A percentile compares a stretch with the other conserved stretches of the same genome.
phyloP scores from a whole-genome alignment of 495 filamentous ascomycete genomes.

The Baudoinia panamericana region DNA sequence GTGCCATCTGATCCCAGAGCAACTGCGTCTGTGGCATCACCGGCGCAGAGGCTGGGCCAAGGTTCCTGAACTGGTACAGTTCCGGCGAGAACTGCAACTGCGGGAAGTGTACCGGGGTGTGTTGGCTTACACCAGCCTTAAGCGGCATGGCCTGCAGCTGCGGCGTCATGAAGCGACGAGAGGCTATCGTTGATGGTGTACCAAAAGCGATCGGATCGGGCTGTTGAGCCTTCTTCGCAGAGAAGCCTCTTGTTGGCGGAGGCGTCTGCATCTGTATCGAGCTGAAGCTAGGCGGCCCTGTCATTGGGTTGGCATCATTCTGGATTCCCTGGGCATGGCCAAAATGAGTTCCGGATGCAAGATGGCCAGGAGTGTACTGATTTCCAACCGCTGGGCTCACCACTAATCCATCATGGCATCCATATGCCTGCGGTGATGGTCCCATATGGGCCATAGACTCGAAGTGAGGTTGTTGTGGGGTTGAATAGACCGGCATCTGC shows the following conservation, averaged over 20 bases:
- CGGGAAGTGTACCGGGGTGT: slow-evolving; percentile 34
- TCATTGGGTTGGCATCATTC: too few species aligned
- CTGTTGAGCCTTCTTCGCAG: slow-evolving; percentile 28
- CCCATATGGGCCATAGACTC: too few species aligned
- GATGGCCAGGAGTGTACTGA: too few species aligned
- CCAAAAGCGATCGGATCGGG: slow-evolving; percentile 23
- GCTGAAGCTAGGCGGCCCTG: slow-evolving; percentile 25
- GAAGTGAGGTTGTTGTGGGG: slow-evolving; percentile 26
- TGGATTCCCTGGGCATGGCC: too few species aligned
- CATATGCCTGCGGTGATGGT: too few species aligned
- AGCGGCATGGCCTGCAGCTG: slow-evolving; percentile 33
- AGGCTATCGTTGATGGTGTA: slow-evolving; percentile 28
- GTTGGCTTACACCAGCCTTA: slow-evolving; percentile 21
- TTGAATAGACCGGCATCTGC: slow-evolving; percentile 25
- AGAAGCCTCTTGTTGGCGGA: slow-evolving; percentile 48
- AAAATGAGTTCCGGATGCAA: too few species aligned
- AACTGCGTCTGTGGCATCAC: slow-evolving; percentile 50
- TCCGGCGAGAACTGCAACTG: slow-evolving; percentile 51
- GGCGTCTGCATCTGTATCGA: slow-evolving; percentile 51
- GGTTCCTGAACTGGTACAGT: slow-evolving; percentile 54
- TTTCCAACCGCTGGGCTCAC: too few species aligned
- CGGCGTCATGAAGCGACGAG: slow-evolving; percentile 35
- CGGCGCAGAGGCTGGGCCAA: slow-evolving; percentile 56
- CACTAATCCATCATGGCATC: too few species aligned
- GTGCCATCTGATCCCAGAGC: slow-evolving; percentile 58